Base-by-base conservation (phyloP, 148 eudicot species). In the Dysphania ambrosioides region DNA sequence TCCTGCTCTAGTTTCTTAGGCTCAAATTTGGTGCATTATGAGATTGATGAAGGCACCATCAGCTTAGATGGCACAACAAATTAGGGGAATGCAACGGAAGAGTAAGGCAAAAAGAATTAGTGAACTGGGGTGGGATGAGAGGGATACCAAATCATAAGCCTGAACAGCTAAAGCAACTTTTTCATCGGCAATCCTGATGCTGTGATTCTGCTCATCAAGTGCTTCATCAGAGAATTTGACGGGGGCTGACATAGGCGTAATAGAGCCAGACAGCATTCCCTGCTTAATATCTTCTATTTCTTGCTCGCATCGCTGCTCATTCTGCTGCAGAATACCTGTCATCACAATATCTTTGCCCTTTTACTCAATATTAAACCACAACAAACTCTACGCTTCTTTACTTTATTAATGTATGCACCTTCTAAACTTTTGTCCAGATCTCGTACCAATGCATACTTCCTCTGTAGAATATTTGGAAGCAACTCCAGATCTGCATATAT, bases 151-250 rank as follows among this genome's bases (percentile, higher is more conserved):
- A 82, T 91, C 98, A 84, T 94, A 94, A 41, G 93, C 91, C 82
- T 94, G 98, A 66, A 77, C 78, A 40, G 98, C 98, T 85, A 94
- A 85, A 21, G 97, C 90, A 83, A 94, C 97, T 83, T 94, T 94
- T 82, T 94, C 98, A 83, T 94, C 98, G 76, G 97, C 98, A 86
- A 94, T 91, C 75, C 98, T 85, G 80, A 94, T 65, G 65, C 96
- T 95, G 81, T 94, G 98, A 63, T 91, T 94, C 78, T 94, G 98
- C 79, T 94, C 98, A 72, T 91, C 98, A 71, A 87, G 76, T 76
- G 96, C 98, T 71, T 91, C 98, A 59, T 88, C 98, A n/a, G 97
- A 90, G 81, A 91, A 91, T 69, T 75, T 87, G 32, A 85, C 60
- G 66, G 72, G 87, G 56, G 98, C 81, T 72, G 88, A 85, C 75